phyloP scores from a whole-genome alignment of 139 green algal species.

The Limnomonas spitsbergensis region DNA sequence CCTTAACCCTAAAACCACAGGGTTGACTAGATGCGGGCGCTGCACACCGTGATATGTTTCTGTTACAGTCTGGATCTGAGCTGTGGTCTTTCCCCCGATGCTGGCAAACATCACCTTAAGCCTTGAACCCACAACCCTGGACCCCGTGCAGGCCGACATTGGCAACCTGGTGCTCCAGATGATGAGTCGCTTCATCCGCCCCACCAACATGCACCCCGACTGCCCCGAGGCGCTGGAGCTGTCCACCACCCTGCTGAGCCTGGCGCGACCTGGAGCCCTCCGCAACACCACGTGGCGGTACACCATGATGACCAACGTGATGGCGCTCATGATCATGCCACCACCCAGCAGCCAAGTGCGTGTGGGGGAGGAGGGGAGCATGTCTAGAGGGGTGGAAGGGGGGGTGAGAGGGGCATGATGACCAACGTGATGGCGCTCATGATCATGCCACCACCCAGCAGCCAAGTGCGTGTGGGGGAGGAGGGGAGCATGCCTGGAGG shows the following conservation, averaged over 20 bases:
- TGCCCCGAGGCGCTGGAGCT: background rate
- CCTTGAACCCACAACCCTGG: too few species aligned
- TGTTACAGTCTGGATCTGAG: too few species aligned
- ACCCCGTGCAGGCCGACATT: constrained; percentile 2
- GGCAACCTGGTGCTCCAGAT: background rate
- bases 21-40: too few species aligned
- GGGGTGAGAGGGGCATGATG: too few species aligned
- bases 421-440: constrained; percentile 2
- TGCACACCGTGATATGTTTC: too few species aligned
- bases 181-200: background rate
- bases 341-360: background rate
- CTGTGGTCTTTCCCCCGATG: too few species aligned
- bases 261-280: background rate
- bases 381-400: too few species aligned
- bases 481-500: too few species aligned
- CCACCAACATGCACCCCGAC: background rate
- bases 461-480: background rate
- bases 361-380: background rate
- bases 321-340: background rate
- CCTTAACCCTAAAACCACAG: too few species aligned
- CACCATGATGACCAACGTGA: constrained; percentile 12
- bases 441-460: background rate
- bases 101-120: too few species aligned
- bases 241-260: background rate
- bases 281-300: background rate